A percentile compares a stretch with the other conserved stretches of the same genome.
Evolutionary conservation across 2,329 filamentous ascomycete species (phyloP).

Genomic region (Leptographium galeiforme): DNA sequence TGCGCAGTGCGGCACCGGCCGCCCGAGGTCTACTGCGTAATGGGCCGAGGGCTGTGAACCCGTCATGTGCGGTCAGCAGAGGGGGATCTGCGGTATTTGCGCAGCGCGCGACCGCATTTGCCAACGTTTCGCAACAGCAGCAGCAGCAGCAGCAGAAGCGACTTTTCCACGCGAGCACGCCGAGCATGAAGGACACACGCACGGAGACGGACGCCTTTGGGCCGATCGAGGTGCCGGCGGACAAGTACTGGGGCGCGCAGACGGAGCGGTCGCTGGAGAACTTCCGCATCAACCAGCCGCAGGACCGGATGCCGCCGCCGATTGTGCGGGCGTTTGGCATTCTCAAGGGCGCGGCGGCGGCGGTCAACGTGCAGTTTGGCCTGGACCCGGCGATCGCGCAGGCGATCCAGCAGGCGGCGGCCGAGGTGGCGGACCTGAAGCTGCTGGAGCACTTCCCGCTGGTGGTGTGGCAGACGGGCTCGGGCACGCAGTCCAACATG

Average conservation of each 20-base stretch:
- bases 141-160: neutral
- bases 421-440: conserved; percentile 87
- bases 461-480: conserved; percentile 98
- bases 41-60: neutral
- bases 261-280: conserved; percentile 93
- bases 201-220: conserved; percentile 97
- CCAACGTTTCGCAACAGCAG: neutral
- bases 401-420: conserved; percentile 88
- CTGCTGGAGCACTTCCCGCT: conserved; percentile 95
- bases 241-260: conserved; percentile 98
- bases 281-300: conserved; percentile 98
- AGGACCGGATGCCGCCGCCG: conserved; percentile 93
- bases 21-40: conserved; percentile 8
- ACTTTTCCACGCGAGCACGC: conserved; percentile 8
- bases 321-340: conserved; percentile 92
- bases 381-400: conserved; percentile 82
- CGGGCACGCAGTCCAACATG: conserved; percentile 99
- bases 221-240: conserved; percentile 77
- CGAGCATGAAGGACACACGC: conserved; percentile 38
- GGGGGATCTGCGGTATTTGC: neutral
- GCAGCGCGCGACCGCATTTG: neutral
- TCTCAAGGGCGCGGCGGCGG: conserved; percentile 89
- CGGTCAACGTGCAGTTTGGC: conserved; percentile 89
- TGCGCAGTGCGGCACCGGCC: conserved; percentile 6
- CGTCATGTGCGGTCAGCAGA: neutral